phyloP scores from a whole-genome alignment of 148 eudicot species.

The Vaccinium vitisidaea region DNA sequence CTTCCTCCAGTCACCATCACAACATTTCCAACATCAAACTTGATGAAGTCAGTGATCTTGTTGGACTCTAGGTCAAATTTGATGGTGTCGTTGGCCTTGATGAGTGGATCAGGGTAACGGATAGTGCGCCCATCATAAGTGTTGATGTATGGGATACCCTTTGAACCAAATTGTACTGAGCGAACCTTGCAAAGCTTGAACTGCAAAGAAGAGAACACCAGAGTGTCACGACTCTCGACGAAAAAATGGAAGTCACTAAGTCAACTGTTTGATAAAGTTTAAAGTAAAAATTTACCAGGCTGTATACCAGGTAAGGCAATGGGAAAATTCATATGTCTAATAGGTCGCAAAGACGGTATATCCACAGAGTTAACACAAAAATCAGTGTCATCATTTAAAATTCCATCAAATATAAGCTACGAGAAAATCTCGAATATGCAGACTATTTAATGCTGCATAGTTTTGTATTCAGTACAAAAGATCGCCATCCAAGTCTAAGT shows the following conservation, averaged over 20 bases:
- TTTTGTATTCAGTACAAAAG: not conserved
- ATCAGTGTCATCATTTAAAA: not conserved
- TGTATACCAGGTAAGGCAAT: too few relatives aligned
- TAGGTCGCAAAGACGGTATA: not conserved
- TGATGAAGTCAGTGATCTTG: conserved; percentile 51
- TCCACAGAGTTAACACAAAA: not conserved
- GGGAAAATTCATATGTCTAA: not conserved
- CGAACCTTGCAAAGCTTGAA: conserved; percentile 59
- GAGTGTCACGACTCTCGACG: not conserved
- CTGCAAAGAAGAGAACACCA: conserved; percentile 23
- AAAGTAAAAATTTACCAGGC: not conserved
- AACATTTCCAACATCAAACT: conserved; percentile 62
- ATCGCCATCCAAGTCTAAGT: not conserved
- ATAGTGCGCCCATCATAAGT: conserved; percentile 60
- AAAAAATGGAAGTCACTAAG: not conserved
- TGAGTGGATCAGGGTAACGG: conserved; percentile 51
- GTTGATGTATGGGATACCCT: conserved; percentile 55
- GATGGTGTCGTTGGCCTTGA: conserved; percentile 55
- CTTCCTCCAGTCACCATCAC: conserved; percentile 68
- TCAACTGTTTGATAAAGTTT: not conserved
- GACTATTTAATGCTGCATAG: not conserved
- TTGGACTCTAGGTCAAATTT: conserved; percentile 47
- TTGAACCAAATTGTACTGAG: conserved; percentile 47
- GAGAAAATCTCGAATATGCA: not conserved
- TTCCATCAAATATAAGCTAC: not conserved